Evolutionary conservation across 257 asterid genomes (phyloP).

Genomic region (Solanum chmielewskii): DNA sequence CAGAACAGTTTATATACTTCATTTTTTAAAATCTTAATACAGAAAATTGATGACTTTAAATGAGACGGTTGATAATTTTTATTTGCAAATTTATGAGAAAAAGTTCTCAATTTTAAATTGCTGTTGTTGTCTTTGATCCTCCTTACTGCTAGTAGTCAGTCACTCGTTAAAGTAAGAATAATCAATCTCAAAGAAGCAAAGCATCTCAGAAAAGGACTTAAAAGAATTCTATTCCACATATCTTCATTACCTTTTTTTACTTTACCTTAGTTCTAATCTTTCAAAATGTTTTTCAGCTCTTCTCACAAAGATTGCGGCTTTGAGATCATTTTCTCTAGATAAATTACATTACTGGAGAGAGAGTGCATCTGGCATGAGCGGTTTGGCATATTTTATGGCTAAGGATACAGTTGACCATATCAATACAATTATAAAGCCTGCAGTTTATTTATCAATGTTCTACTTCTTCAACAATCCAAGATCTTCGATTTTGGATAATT

Average conservation of each 20-base stretch:
- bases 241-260: neutral
- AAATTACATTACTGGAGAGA: slow-evolving; percentile 98
- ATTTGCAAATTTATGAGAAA: neutral
- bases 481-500: slow-evolving; percentile 64
- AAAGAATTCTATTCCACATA: neutral
- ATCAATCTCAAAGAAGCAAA: neutral
- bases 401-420: slow-evolving; percentile 90
- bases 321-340: slow-evolving; percentile 84
- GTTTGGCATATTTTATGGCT: slow-evolving; percentile 85
- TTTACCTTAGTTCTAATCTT: neutral
- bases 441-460: slow-evolving; percentile 91
- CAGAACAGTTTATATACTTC: neutral
- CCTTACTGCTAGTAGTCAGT: neutral
- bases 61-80: neutral
- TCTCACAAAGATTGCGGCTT: slow-evolving; percentile 76
- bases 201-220: neutral
- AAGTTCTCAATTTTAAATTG: neutral
- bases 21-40: neutral
- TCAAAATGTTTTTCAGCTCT: slow-evolving; percentile 39
- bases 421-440: slow-evolving; percentile 76
- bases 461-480: slow-evolving; percentile 98
- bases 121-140: neutral
- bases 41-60: neutral
- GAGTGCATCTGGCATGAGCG: slow-evolving; percentile 93
- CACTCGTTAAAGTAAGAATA: too few species aligned